A percentile compares a stretch with the other conserved stretches of the same genome.
Conservation (phyloP, 495 filamentous ascomycete species). For the Talaromyces proteolyticus region DNA sequence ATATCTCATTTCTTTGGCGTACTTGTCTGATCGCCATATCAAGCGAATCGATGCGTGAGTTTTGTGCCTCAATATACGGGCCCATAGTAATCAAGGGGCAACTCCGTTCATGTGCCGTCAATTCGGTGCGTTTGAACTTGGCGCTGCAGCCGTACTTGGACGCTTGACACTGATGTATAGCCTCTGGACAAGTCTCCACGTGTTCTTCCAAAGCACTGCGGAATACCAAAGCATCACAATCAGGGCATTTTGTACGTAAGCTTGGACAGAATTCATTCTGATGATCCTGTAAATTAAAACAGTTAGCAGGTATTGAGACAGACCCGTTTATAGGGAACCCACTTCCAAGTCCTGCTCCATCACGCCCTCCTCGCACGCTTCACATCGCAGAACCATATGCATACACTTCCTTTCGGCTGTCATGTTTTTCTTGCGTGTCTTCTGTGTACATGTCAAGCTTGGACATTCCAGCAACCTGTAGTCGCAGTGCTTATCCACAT, state of each 20-base stretch:
- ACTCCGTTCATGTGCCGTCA: constrained; percentile 43
- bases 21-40: constrained; percentile 52
- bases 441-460: constrained; percentile 38
- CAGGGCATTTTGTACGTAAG: constrained; percentile 40
- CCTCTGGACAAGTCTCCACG: constrained; percentile 44
- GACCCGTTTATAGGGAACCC: constrained; percentile 9
- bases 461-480: constrained; percentile 63
- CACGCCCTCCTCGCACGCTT: constrained; percentile 46
- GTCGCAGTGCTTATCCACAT: constrained; percentile 70
- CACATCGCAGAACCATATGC: constrained; percentile 48
- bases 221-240: constrained; percentile 45
- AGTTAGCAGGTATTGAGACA: not conserved
- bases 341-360: constrained; percentile 56
- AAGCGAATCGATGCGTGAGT: constrained; percentile 47
- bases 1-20: constrained; percentile 51
- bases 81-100: constrained; percentile 56
- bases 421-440: constrained; percentile 42
- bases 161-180: constrained; percentile 47
- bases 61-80: constrained; percentile 53
- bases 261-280: constrained; percentile 44
- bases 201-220: constrained; percentile 45
- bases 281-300: constrained; percentile 41
- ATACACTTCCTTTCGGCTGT: constrained; percentile 40
- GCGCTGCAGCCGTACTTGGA: constrained; percentile 51
- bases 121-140: constrained; percentile 40